These are phyloP conservation scores for Phytophthora nicotianae DNA, from an alignment of 352 stramenopile species.

Conservation along the genomic window DNA sequence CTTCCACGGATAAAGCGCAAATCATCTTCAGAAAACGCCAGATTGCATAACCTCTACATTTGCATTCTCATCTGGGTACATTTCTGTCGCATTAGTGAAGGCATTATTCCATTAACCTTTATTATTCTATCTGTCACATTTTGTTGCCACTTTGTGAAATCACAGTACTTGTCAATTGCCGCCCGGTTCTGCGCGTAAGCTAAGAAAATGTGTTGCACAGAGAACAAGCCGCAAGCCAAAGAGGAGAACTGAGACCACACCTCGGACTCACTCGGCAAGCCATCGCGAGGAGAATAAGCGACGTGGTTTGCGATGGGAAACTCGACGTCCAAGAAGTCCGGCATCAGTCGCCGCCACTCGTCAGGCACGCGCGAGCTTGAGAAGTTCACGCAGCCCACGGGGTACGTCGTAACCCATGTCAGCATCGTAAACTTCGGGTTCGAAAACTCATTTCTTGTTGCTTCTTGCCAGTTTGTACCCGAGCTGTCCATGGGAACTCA, in stretches of 20 bases:
- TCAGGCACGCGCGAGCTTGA: conserved; percentile 59
- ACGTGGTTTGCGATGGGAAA: conserved; percentile 60
- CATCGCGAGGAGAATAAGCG: conserved; percentile 16
- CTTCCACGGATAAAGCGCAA: conserved; percentile 12
- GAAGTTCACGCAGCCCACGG: conserved; percentile 67
- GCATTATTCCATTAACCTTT: neutral
- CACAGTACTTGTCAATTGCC: neutral
- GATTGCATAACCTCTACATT: neutral
- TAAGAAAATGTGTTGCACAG: conserved; percentile 26
- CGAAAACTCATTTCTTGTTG: conserved; percentile 1
- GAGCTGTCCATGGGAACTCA: conserved; percentile 78
- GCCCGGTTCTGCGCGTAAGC: conserved; percentile 18
- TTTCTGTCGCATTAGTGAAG: too few relatives aligned
- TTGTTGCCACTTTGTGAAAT: neutral
- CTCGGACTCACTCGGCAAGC: conserved; percentile 27
- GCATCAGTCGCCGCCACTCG: conserved; percentile 29
- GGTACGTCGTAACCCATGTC: conserved; percentile 33
- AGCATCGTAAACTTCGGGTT: neutral
- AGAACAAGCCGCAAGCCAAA: conserved; percentile 9
- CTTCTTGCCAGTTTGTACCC: conserved; percentile 59
- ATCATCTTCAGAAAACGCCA: conserved; percentile 12
- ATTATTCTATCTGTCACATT: neutral
- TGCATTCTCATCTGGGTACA: too few relatives aligned
- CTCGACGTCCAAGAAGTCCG: conserved; percentile 53
- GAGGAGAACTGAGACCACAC: conserved; percentile 6